Evolutionary conservation across 1,139 yeast species (phyloP), one percentile per base, ranked within the genome.

Genomic region (Magnusiomyces clavatus): DNA sequence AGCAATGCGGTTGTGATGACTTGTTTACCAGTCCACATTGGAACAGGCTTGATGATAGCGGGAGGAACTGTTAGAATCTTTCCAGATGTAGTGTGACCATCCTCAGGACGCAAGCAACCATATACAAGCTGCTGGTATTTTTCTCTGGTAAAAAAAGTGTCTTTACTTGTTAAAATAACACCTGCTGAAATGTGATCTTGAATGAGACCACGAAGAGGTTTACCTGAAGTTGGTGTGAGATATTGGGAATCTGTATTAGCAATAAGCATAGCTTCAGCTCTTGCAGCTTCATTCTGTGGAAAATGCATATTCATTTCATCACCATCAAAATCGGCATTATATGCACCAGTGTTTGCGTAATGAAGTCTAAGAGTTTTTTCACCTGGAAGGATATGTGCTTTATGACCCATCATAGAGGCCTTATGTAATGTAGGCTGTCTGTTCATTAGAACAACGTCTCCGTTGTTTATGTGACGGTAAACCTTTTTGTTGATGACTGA

Each of bases 301-400:
- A 94, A 92, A 73, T 94, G 99, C 97, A 94, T 86, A 69, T 94
- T 94, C 99, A 94, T 94, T 75, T 94, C 99, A 72, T 94, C 99
- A 75, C 99, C 99, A 74, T 94, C 99, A 65, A 94, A 94, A 79
- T 94, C 99, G 43, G 98, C 98, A 70, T 92, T 94, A 72, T 89
- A 89, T 51, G 98, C 97, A 74, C 97, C 97, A 47, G 98, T 94
- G 69, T 94, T 94, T 61, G 99, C 98, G 70, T 94, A 94, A 70
- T 94, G 99, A 69, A 94, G 77, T 68, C 99, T 81, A 62, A 94
- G 76, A 3, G 98, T 94, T 75, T 94, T 94, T 67, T 94, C 98
- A 56, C 96, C 95, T 2, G 97, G 98, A 62, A 94, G 77, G 41
- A 94, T 97, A 64, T 97, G 81, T 46, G 92, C 98, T 67, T 85